phyloP scores from a whole-genome alignment of 176 grass and related monocot genomes.

The Oryza brachyantha region DNA sequence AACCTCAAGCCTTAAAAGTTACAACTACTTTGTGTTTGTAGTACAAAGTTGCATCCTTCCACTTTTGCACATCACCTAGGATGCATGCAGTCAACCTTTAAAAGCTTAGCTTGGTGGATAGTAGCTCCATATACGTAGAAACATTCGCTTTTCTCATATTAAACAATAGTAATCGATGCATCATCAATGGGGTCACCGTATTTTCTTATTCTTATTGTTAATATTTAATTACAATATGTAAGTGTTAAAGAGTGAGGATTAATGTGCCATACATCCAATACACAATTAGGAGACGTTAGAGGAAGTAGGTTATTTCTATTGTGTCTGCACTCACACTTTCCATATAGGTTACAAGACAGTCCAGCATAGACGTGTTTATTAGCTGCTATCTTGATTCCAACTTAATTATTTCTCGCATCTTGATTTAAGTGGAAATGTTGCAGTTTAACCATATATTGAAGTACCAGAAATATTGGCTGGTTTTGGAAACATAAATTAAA shows the following conservation, averaged over 20 bases:
- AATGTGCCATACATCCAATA: background rate
- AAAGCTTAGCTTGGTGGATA: background rate
- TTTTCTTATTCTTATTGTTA: background rate
- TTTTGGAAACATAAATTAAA: background rate
- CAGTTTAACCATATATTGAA: slow-evolving; percentile 14
- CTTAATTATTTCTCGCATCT: background rate
- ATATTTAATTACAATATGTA: background rate
- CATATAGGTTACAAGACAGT: background rate
- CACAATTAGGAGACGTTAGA: background rate
- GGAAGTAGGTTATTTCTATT: background rate
- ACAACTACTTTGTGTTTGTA: background rate
- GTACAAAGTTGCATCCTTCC: background rate
- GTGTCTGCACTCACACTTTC: background rate
- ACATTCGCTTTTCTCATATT: background rate
- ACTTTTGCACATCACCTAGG: background rate
- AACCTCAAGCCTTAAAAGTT: background rate
- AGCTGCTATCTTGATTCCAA: background rate
- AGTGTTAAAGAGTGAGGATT: background rate
- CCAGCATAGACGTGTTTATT: background rate
- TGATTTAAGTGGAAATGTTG: background rate
- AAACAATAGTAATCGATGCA: background rate
- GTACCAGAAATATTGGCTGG: background rate
- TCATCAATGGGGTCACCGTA: background rate
- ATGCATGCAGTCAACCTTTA: background rate
- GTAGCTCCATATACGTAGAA: background rate